Percentiles rank a stretch among this genome's conserved stretches.
Conservation (phyloP, 1,139 yeast species). For the Protomyces pachydermus region DNA sequence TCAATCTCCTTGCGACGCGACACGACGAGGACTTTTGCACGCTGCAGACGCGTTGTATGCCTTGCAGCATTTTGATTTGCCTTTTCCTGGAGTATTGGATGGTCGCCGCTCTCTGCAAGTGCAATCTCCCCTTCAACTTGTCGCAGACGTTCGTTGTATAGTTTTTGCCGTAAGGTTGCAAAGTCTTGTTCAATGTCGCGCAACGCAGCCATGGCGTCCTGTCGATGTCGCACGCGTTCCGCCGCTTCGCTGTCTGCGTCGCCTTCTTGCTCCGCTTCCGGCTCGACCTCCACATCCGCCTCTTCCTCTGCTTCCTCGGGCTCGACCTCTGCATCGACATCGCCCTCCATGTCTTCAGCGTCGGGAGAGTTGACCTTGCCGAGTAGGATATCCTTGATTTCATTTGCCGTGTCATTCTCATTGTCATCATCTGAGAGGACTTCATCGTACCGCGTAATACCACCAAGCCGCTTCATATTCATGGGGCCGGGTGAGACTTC, state of each 20-base stretch:
- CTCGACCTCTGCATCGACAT: constrained; percentile 27
- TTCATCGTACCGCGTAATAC: constrained; percentile 7
- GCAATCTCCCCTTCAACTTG: constrained; percentile 3
- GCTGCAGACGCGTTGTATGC: constrained; percentile 71
- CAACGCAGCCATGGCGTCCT: constrained; percentile 20
- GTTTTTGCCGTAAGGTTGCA: neutral
- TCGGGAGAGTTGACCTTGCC: constrained; percentile 12
- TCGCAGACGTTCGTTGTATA: constrained; percentile 1
- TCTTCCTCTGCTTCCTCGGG: constrained; percentile 36
- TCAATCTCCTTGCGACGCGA: constrained; percentile 63
- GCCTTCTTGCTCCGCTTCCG: constrained; percentile 8
- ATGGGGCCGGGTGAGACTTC: constrained; percentile 4
- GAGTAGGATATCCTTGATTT: neutral
- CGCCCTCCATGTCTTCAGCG: constrained; percentile 29
- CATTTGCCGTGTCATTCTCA: constrained; percentile 32
- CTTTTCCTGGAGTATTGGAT: constrained; percentile 41
- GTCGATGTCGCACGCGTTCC: constrained; percentile 17
- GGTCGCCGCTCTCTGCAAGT: constrained; percentile 17
- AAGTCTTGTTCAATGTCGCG: constrained; percentile 17
- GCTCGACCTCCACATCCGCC: constrained; percentile 31
- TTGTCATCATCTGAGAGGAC: constrained; percentile 35
- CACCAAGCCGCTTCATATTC: constrained; percentile 14
- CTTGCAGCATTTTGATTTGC: constrained; percentile 52
- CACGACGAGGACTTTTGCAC: constrained; percentile 64
- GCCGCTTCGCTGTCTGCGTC: constrained; percentile 17